Evolutionary conservation across 2,329 filamentous ascomycete species (phyloP).

Genomic region (Curvularia eragrostidis): DNA sequence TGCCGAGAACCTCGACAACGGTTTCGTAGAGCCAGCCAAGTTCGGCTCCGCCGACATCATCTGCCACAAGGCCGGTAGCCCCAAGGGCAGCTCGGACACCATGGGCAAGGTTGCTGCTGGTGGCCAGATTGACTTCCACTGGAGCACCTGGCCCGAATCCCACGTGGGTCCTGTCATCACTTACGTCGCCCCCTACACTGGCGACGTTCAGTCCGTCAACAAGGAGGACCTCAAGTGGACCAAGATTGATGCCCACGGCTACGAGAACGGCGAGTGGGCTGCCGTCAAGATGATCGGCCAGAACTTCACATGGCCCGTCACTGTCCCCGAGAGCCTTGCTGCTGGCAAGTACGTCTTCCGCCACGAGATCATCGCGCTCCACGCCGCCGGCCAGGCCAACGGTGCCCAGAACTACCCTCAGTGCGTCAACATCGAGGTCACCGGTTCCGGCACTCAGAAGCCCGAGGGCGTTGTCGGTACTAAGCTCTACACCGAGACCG

Average conservation of each 20-base stretch:
- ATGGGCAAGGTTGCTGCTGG: conserved; percentile 66
- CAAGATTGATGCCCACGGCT: conserved; percentile 48
- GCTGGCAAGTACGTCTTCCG: conserved; percentile 63
- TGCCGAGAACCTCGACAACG: conserved; percentile 48
- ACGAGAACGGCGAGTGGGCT: conserved; percentile 45
- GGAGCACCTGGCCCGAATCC: conserved; percentile 55
- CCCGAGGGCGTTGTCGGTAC: conserved; percentile 59
- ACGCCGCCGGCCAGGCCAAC: conserved; percentile 52
- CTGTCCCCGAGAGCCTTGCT: conserved; percentile 54
- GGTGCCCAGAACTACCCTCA: conserved; percentile 63
- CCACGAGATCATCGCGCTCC: conserved; percentile 62
- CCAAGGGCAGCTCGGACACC: conserved; percentile 49
- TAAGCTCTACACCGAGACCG: conserved; percentile 53
- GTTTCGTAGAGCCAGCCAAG: conserved; percentile 41
- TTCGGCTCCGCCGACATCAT: conserved; percentile 57
- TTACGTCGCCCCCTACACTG: conserved; percentile 48
- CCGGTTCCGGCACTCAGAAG: conserved; percentile 54
- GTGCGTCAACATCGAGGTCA: conserved; percentile 59
- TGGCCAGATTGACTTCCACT: conserved; percentile 59
- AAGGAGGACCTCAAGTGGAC: conserved; percentile 48
- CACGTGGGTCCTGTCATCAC: conserved; percentile 51
- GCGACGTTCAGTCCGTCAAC: conserved; percentile 41
- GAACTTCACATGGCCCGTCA: conserved; percentile 58
- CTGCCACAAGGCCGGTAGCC: conserved; percentile 65
- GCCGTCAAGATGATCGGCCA: conserved; percentile 51